Base-by-base conservation (phyloP, 2,329 filamentous ascomycete genomes). In the Xylariaceae sp. region DNA sequence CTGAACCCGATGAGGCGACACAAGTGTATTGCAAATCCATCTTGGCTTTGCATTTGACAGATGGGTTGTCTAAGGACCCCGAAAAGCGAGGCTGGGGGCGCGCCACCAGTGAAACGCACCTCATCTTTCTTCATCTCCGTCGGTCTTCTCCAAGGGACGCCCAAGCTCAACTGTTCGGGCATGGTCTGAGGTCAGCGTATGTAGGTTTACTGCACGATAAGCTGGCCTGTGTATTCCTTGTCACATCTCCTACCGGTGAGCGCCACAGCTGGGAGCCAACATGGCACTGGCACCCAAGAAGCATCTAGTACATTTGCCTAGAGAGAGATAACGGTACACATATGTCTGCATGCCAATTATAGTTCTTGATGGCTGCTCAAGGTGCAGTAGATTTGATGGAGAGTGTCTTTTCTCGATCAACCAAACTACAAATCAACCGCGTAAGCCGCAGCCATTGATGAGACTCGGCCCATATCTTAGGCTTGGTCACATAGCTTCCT, bases 21-120 rank as follows among this genome's bases (percentile, higher is more conserved):
- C 50, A 57, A 43, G 50, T 42, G 27, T 29, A 50, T 45, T 30
- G 49, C 43, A 55, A 36, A 50, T 50, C 48, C 44, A 26, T 44
- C 58, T 60, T 60, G 55, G 58, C 52, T 55, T 16, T 15, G n/a
- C 26, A 53, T 24, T 39, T 57, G 45, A 42, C 50, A 44, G 50
- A 48, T 29, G 30, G 36, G 30, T 43, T 18, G 21, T 21, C 23
- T 29, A 42, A 44, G 37, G 13, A 53, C 41, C 24, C 39, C 48
- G 39, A 52, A 29, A 39, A 43, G 16, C 42, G 47, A 52, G 48
- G 55, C 50, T 53, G 46, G 42, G 43, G 42, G 43, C 43, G 55
- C 57, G 48, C 52, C 42, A 58, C 58, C 44, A 18, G 45, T 44
- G 36, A 55, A 53, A 50, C 45, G 18, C 37, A 20, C 10, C 18